phyloP scores from a whole-genome alignment of 129 eudicot species.

The Artemisia argyi region DNA sequence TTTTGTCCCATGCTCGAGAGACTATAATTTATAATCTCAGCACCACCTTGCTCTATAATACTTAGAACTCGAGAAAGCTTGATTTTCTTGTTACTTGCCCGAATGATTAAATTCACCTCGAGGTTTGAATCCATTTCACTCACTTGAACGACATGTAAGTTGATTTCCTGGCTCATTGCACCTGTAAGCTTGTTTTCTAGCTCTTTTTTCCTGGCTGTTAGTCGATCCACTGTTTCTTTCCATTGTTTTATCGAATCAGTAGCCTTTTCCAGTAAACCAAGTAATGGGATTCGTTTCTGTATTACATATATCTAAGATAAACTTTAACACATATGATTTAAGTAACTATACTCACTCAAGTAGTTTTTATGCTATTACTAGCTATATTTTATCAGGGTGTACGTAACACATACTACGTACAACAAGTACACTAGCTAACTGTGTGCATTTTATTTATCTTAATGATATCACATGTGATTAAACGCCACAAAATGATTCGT shows the following conservation, averaged over 20 bases:
- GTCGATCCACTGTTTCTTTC: conserved; percentile 8
- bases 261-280: conserved; percentile 20
- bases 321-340: not conserved
- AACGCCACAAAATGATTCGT: too few species aligned
- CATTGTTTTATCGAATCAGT: not conserved
- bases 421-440: too few species aligned
- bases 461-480: too few species aligned
- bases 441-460: too few species aligned
- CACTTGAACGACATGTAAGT: conserved; percentile 9
- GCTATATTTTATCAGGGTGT: too few species aligned
- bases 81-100: conserved; percentile 13
- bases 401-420: too few species aligned
- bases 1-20: conserved; percentile 4
- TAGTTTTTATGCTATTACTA: too few species aligned
- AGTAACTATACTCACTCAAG: too few species aligned
- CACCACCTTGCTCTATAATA: conserved; percentile 26
- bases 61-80: not conserved
- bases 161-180: not conserved
- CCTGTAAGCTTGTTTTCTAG: conserved; percentile 1
- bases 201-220: conserved; percentile 15
- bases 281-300: conserved; percentile 24
- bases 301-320: not conserved
- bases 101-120: conserved; percentile 8
- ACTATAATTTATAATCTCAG: conserved; percentile 1
- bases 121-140: conserved; percentile 14